phyloP scores from a whole-genome alignment of 1,139 yeast genomes.

The Yamadazyma pseudoaaseri region DNA sequence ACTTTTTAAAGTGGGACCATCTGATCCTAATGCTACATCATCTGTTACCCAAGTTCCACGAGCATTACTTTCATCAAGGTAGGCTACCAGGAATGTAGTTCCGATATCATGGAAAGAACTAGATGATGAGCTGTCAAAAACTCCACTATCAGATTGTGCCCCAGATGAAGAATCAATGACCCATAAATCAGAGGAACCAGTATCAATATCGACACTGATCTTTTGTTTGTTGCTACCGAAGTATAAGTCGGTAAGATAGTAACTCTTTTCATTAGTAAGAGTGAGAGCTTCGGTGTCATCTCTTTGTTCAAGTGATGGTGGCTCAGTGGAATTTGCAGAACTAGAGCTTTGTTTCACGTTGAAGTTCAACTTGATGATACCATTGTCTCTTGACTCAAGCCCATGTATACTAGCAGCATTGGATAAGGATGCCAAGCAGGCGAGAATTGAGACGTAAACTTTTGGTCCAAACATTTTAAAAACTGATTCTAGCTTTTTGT shows the following conservation, averaged over 20 bases:
- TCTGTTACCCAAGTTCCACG: slow-evolving; percentile 9
- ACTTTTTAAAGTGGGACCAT: slow-evolving; percentile 4
- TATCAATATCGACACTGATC: slow-evolving; percentile 36
- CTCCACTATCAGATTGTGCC: slow-evolving; percentile 4
- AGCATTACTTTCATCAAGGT: slow-evolving; percentile 8
- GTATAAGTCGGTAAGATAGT: slow-evolving; percentile 43
- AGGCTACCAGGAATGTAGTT: slow-evolving; percentile 4
- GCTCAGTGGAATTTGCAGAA: slow-evolving; percentile 19
- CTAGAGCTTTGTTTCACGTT: slow-evolving; percentile 2
- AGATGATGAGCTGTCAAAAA: slow-evolving; percentile 8
- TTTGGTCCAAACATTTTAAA: slow-evolving; percentile 6
- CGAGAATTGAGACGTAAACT: slow-evolving; percentile 6
- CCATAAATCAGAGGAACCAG: slow-evolving; percentile 50
- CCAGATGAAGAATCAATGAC: slow-evolving; percentile 14
- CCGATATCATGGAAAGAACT: slow-evolving; percentile 4
- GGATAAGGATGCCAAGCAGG: slow-evolving; percentile 6
- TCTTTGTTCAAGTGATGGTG: not conserved
- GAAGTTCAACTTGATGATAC: slow-evolving; percentile 10
- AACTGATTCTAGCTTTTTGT: too few relatives aligned
- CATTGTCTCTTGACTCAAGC: slow-evolving; percentile 11
- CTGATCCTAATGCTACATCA: slow-evolving; percentile 4
- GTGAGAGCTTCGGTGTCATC: not conserved
- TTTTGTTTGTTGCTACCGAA: slow-evolving; percentile 33
- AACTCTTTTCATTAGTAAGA: slow-evolving; percentile 35
- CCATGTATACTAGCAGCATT: slow-evolving; percentile 9